Evolutionary conservation across 2,329 filamentous ascomycete genomes (phyloP).

Genomic region (Xylaria sp.): DNA sequence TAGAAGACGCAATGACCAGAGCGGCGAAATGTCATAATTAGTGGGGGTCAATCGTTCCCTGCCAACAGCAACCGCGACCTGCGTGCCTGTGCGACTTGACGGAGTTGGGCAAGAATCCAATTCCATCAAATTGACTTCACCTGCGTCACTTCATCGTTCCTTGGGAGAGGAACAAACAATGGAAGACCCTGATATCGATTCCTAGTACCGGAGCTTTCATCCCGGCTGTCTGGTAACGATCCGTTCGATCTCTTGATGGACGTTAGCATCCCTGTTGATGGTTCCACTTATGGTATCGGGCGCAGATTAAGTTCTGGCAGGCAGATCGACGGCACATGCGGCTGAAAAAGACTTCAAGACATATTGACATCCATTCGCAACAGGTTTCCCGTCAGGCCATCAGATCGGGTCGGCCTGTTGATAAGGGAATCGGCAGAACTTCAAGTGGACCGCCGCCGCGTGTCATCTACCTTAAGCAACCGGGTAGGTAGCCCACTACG

Average conservation of each 20-base stretch:
- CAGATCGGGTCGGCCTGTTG: not conserved
- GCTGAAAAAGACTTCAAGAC: conserved; percentile 3
- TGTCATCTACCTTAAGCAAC: not conserved
- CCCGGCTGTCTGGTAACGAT: conserved; percentile 1
- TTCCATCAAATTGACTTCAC: too few species aligned
- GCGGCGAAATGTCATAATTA: conserved; percentile 12
- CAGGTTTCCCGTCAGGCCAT: too few species aligned
- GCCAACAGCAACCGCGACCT: not conserved
- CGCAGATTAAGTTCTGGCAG: not conserved
- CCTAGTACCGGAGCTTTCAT: conserved; percentile 1
- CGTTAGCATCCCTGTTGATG: not conserved
- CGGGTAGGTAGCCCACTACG: too few species aligned
- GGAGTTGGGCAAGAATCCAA: too few species aligned
- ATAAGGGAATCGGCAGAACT: not conserved
- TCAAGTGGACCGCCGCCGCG: not conserved
- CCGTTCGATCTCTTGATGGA: too few species aligned
- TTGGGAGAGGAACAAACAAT: conserved; percentile 1
- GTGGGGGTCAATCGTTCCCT: conserved; percentile 5
- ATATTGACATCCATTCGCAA: conserved; percentile 1
- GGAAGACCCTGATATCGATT: conserved; percentile 1
- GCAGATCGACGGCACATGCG: conserved; percentile 5
- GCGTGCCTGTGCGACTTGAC: too few species aligned
- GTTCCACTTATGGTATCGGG: not conserved
- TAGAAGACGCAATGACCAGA: conserved; percentile 18
- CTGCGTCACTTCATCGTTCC: too few species aligned